These are phyloP conservation scores for Penicillium lividum DNA, from an alignment of 495 filamentous ascomycete species.

Conservation along the genomic window DNA sequence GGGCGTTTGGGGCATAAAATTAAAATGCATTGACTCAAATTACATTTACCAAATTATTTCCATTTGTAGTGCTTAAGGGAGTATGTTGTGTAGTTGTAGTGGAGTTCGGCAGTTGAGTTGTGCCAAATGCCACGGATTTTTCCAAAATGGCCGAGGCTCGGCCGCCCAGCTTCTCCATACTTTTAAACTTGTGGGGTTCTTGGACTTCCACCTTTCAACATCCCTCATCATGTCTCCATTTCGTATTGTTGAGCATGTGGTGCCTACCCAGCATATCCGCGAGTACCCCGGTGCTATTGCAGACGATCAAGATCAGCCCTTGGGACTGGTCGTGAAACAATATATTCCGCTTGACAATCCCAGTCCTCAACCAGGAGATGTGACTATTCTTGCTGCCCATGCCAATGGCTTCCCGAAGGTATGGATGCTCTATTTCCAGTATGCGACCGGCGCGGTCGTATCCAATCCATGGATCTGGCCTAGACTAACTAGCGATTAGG, in stretches of 20 bases:
- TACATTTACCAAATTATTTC: not conserved
- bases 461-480: not conserved
- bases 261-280: conserved; percentile 69
- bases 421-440: conserved; percentile 9
- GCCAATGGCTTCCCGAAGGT: conserved; percentile 92
- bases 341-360: conserved; percentile 73
- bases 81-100: not conserved
- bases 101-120: not conserved
- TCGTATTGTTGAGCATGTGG: conserved; percentile 59
- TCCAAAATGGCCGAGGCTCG: not conserved
- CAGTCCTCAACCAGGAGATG: conserved; percentile 64
- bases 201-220: no score
- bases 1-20: not conserved
- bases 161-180: conserved; percentile 1
- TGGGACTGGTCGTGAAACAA: conserved; percentile 77
- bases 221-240: conserved; percentile 37
- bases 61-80: no score
- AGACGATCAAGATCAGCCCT: conserved; percentile 58
- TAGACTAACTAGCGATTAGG: conserved; percentile 45
- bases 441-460: not conserved
- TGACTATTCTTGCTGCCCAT: conserved; percentile 82
- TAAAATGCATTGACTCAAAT: not conserved
- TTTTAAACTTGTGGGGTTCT: not conserved
- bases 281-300: conserved; percentile 69
- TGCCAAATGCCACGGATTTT: not conserved